A percentile compares a stretch with the other conserved stretches of the same genome.
These are phyloP conservation scores for Penicillium simplicissimum DNA, from an alignment of 495 filamentous ascomycete genomes.

Conservation along the genomic window DNA sequence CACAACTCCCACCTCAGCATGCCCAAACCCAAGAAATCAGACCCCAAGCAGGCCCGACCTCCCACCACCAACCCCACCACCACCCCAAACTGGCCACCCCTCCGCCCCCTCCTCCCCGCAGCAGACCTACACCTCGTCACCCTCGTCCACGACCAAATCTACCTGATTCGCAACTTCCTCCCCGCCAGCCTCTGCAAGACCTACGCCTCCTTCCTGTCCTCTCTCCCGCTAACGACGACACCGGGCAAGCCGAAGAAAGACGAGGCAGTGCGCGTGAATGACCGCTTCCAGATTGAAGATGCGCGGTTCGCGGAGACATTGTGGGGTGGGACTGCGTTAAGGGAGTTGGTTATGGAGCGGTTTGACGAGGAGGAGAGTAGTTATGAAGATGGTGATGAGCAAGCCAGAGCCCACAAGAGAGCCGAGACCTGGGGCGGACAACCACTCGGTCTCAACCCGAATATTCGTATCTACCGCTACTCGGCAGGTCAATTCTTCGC, in stretches of 20 bases:
- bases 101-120: conserved; percentile 71
- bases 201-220: conserved; percentile 77
- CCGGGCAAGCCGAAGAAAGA: conserved; percentile 82
- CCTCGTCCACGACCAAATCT: conserved; percentile 66
- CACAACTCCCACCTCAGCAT: not conserved
- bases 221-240: conserved; percentile 75
- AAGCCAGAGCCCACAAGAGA: conserved; percentile 5
- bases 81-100: conserved; percentile 72
- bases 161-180: conserved; percentile 76
- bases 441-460: conserved; percentile 81
- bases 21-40: conserved; percentile 30
- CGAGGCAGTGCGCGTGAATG: conserved; percentile 85
- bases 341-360: conserved; percentile 29
- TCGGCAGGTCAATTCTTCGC: conserved; percentile 84
- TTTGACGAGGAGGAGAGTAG: conserved; percentile 24
- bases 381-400: conserved; percentile 30
- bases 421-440: conserved; percentile 71
- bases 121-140: conserved; percentile 61
- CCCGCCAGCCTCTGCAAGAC: conserved; percentile 76
- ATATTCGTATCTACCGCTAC: conserved; percentile 93
- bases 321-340: conserved; percentile 55
- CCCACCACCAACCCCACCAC: conserved; percentile 17
- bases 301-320: conserved; percentile 68
- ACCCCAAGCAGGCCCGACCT: conserved; percentile 19
- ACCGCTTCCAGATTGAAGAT: conserved; percentile 85